phyloP scores from a whole-genome alignment of 2,329 filamentous ascomycete species.

The Alternaria longipes region DNA sequence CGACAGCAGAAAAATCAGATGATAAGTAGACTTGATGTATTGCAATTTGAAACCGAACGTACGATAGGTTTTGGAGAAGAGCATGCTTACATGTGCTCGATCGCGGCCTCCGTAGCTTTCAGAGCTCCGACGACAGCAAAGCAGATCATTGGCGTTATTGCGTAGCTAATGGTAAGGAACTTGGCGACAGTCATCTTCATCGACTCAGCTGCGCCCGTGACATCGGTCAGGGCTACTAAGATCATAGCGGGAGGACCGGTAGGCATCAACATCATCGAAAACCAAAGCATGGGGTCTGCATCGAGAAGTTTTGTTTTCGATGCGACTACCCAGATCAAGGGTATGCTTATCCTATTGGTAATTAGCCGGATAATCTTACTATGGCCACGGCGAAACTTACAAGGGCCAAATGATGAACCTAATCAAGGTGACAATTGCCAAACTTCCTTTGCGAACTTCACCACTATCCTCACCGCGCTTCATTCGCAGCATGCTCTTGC shows the following conservation, averaged over 20 bases:
- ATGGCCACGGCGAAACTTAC: slow-evolving; percentile 14
- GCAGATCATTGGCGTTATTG: slow-evolving; percentile 55
- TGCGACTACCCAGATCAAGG: slow-evolving; percentile 64
- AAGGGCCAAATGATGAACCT: slow-evolving; percentile 70
- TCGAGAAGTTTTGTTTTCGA: slow-evolving; percentile 62
- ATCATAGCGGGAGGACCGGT: slow-evolving; percentile 65
- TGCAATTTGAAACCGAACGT: background rate
- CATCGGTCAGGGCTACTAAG: slow-evolving; percentile 61
- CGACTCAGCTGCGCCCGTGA: slow-evolving; percentile 53
- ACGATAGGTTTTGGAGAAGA: background rate
- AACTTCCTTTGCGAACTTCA: slow-evolving; percentile 59
- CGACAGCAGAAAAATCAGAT: background rate
- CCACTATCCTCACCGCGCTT: slow-evolving; percentile 55
- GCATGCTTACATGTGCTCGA: slow-evolving; percentile 2
- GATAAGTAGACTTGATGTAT: background rate
- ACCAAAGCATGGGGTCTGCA: slow-evolving; percentile 72
- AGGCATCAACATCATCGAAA: slow-evolving; percentile 69
- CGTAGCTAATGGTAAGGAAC: slow-evolving; percentile 59
- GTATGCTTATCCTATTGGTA: slow-evolving; percentile 57
- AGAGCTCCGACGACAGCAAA: slow-evolving; percentile 56
- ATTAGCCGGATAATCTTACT: slow-evolving; percentile 8
- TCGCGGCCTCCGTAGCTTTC: slow-evolving; percentile 44
- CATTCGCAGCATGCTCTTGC: slow-evolving; percentile 60
- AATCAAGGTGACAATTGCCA: slow-evolving; percentile 63
- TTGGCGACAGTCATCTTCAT: slow-evolving; percentile 65